These are phyloP conservation scores for Jatropha curcas DNA, from an alignment of 345 rosid species.

Conservation along the genomic window DNA sequence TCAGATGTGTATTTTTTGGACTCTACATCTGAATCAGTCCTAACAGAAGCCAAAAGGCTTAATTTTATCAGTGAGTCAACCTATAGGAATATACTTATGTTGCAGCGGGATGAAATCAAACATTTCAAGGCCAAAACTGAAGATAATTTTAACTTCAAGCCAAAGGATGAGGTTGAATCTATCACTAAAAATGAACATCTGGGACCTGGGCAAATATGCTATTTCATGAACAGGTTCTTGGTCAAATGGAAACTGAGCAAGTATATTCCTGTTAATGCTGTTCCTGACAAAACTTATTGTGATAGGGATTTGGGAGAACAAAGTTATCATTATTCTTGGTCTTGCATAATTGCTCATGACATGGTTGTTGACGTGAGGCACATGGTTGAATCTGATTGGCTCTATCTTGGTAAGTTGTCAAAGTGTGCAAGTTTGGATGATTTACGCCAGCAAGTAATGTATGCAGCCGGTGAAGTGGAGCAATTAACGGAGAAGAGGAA, in stretches of 20 bases:
- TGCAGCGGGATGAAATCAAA: conserved; percentile 65
- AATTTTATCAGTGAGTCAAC: conserved; percentile 69
- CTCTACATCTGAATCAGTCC: conserved; percentile 48
- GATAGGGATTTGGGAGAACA: conserved; percentile 23
- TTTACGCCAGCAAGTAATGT: conserved; percentile 19
- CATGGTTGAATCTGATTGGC: conserved; percentile 79
- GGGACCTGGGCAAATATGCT: conserved; percentile 49
- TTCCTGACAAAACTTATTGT: conserved; percentile 16
- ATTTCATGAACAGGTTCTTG: conserved; percentile 75
- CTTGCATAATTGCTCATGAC: conserved; percentile 33
- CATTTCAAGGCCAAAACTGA: conserved; percentile 53
- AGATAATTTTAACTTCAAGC: conserved; percentile 24
- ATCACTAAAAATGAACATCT: conserved; percentile 30
- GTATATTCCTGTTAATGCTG: conserved; percentile 12
- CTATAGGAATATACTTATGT: conserved; percentile 37
- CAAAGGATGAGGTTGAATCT: conserved; percentile 25
- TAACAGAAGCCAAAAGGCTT: conserved; percentile 63
- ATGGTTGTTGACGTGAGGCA: conserved; percentile 52
- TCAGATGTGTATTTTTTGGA: conserved; percentile 51
- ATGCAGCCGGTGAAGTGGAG: background rate
- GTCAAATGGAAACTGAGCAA: conserved; percentile 57
- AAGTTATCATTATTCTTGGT: conserved; percentile 16
- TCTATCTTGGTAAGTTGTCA: conserved; percentile 67
- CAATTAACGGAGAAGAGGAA: conserved; percentile 21
- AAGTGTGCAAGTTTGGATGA: conserved; percentile 31